Evolutionary conservation across 2,329 filamentous ascomycete genomes (phyloP), one percentile per base, ranked within the genome.

Genomic region (Aphanocladium album): DNA sequence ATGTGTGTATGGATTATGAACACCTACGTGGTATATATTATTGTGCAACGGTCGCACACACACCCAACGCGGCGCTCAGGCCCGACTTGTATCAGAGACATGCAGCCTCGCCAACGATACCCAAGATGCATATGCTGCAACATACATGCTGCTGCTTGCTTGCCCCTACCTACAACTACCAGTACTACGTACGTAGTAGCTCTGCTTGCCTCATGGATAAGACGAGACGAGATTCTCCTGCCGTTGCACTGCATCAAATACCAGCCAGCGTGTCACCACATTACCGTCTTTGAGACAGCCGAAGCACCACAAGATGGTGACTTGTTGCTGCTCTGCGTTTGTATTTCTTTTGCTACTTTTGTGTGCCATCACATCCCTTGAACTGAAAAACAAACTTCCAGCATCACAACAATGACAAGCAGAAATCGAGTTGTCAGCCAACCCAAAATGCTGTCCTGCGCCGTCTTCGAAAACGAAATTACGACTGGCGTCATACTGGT

Each of bases 401-500:
- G 25, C 37, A 17, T 17, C 37, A 33, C 23, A 45, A 2, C 30
- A 30, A n/a, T n/a, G n/a, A n/a, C n/a, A n/a, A n/a, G n/a, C 30
- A 30, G 30, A 30, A 30, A 19, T n/a, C 17, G 17, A 56, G 30
- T 9, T 9, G 33, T 6, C 25, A 7, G 12, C 21, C 53, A n/a
- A 9, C 23, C 23, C 21, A 17, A 30, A 9, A 5, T 25, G 39
- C 27, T 23, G 53, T 46, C 39, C 45, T 39, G 41, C 23, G 25
- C 19, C 8, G 43, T 3, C 43, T 4, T n/a, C 12, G 39, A 49
- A 45, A 56, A 50, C 23, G 52, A 60, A 56, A 60, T 60, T 60
- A 46, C 58, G 27, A 55, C 51, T 60, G 58, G 50, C 52, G 58
- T 56, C 58, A 60, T 60, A n/a, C n/a, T n/a, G n/a, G n/a, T n/a